Base-by-base conservation (phyloP, 176 grass and related monocot genomes). In the Hordeum marinum region DNA sequence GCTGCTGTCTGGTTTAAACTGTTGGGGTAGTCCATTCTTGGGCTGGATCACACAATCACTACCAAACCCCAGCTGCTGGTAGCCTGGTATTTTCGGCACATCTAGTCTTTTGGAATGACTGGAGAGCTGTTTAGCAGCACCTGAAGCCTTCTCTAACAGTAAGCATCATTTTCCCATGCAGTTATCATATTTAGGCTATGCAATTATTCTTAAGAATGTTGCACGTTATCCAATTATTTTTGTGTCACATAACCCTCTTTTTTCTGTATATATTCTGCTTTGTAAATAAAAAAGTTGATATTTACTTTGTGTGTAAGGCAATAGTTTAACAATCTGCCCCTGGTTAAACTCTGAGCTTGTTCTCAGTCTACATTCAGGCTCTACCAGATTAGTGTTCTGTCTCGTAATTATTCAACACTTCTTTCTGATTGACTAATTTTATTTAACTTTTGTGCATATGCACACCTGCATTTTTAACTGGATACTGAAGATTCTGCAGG, bases 71-170 rank as follows among this genome's bases (percentile, higher is more conserved):
- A 42, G 21, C 10, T 36, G 36, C 78, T 64, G 29, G 1, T 55
- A 52, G 5, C n/a, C 42, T 41, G 0, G 36, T 66, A 84, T 90
- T 17, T 94, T 94, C 29, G 89, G 36, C 74, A 82, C 88, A 58
- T 66, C 70, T 67, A 71, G 78, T 20, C 72, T 29, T 29, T 87
- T 50, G 87, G 89, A 34, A 91, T 94, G 78, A 82, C 87, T 37
- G 84, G 84, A 42, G 55, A 67, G 81, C 76, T 97, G 52, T 97
- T 94, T 83, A 77, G 87, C 71, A 94, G 64, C 31, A 25, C 83
- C 9, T 48, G 83, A 68, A 85, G 48, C 52, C 84, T 42, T 94
- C 92, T 92, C 63, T 81, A 79, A 63, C 78, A 0, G 85, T 93
- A 83, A 88, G 72, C 67, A 50, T 41, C 12, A n/a, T 20, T 21